Evolutionary conservation across 2,329 filamentous ascomycete species (phyloP).

Genomic region (Plenodomus biglobosus): DNA sequence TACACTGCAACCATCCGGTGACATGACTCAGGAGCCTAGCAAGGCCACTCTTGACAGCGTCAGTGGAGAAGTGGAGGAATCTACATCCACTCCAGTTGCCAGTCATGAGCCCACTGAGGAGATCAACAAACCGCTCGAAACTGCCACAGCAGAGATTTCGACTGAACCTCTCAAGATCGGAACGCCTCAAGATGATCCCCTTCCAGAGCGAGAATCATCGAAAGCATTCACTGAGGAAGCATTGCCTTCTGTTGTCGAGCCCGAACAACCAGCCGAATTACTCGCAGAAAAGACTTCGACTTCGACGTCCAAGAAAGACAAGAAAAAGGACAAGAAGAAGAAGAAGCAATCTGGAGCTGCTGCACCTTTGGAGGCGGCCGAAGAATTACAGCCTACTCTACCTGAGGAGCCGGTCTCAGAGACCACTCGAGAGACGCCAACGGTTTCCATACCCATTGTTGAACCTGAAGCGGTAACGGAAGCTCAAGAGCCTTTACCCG

Average conservation of each 20-base stretch:
- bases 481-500: not conserved
- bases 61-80: not conserved
- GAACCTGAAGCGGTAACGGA: slow-evolving; percentile 4
- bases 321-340: slow-evolving; percentile 38
- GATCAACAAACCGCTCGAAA: not conserved
- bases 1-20: not conserved
- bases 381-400: slow-evolving; percentile 2
- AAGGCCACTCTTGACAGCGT: not conserved
- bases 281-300: not conserved
- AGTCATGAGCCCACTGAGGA: not conserved
- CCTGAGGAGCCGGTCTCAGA: slow-evolving; percentile 2
- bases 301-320: slow-evolving; percentile 15
- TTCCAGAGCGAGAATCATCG: slow-evolving; percentile 1
- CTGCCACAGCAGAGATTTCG: not conserved
- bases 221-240: slow-evolving; percentile 1
- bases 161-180: not conserved
- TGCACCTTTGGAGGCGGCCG: slow-evolving; percentile 5
- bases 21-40: not conserved
- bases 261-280: not conserved
- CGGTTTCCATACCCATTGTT: not conserved
- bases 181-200: not conserved
- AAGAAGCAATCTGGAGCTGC: slow-evolving; percentile 21
- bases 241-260: not conserved
- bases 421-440: not conserved
- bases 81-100: not conserved